These are phyloP conservation scores for Trichoderma simmonsii DNA, from an alignment of 2,329 filamentous ascomycete species.

Conservation along the genomic window DNA sequence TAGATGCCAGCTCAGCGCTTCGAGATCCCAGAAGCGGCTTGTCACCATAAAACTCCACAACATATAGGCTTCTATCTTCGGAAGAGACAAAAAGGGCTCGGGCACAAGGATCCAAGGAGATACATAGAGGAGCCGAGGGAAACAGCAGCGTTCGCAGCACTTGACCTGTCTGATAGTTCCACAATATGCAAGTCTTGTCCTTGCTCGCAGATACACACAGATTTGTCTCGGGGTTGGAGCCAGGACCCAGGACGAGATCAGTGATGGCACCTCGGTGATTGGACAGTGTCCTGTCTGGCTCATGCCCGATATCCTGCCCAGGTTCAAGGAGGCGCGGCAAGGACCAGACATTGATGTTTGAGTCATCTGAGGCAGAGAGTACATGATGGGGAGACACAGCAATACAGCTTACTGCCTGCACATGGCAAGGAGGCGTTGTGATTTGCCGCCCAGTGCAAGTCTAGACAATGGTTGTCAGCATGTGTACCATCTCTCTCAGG, in stretches of 20 bases:
- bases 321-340: slow-evolving; percentile 68
- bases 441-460: slow-evolving; percentile 72
- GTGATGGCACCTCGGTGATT: slow-evolving; percentile 75
- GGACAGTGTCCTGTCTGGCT: slow-evolving; percentile 74
- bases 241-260: slow-evolving; percentile 60
- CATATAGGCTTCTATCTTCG: slow-evolving; percentile 75
- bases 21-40: slow-evolving; percentile 54
- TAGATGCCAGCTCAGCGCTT: slow-evolving; percentile 52
- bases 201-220: slow-evolving; percentile 80
- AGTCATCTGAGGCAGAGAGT: slow-evolving; percentile 77
- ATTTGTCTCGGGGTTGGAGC: slow-evolving; percentile 65
- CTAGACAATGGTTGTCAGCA: slow-evolving; percentile 40
- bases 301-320: slow-evolving; percentile 52
- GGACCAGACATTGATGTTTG: slow-evolving; percentile 91
- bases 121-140: slow-evolving; percentile 66
- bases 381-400: slow-evolving; percentile 69
- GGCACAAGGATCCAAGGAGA: slow-evolving; percentile 77
- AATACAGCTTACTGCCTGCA: slow-evolving; percentile 76
- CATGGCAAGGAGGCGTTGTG: slow-evolving; percentile 72
- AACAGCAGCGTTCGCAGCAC: slow-evolving; percentile 80
- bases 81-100: slow-evolving; percentile 78
- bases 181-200: slow-evolving; percentile 86
- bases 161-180: slow-evolving; percentile 82
- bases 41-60: slow-evolving; percentile 67
- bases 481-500: not conserved